phyloP scores from a whole-genome alignment of 768 basidiomycete genomes.

The Agaricus blazei region DNA sequence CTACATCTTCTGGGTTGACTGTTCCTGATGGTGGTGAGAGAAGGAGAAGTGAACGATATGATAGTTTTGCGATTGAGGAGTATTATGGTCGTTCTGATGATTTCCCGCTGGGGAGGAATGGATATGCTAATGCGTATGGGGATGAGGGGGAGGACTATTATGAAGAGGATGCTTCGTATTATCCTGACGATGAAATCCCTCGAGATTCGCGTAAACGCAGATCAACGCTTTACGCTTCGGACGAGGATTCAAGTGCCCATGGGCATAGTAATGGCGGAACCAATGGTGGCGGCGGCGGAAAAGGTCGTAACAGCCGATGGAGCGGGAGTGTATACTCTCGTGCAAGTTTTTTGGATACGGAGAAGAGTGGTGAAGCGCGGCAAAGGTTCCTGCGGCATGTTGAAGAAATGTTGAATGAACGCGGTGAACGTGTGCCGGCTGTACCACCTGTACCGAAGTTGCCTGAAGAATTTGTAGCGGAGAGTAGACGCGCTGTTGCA shows the following conservation, averaged over 20 bases:
- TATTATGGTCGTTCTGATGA: conserved; percentile 5
- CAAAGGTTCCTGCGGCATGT: conserved; percentile 47
- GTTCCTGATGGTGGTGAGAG: not conserved
- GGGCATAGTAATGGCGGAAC: conserved; percentile 2
- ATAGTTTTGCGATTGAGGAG: conserved; percentile 9
- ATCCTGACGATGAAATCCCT: conserved; percentile 1
- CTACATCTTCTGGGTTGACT: not conserved
- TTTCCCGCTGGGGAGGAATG: not conserved
- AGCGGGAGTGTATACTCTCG: conserved; percentile 47
- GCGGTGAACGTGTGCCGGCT: conserved; percentile 26
- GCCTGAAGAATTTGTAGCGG: conserved; percentile 13
- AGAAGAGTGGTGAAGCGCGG: conserved; percentile 45
- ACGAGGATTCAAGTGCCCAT: not conserved
- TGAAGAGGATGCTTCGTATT: conserved; percentile 6
- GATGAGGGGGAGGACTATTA: not conserved
- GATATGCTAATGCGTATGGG: not conserved
- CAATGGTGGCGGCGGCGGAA: conserved; percentile 14
- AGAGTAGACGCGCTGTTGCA: not conserved
- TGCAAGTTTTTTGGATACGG: conserved; percentile 46
- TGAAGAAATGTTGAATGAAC: conserved; percentile 43
- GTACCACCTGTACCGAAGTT: conserved; percentile 18
- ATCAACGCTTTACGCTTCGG: conserved; percentile 3
- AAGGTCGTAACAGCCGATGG: conserved; percentile 27
- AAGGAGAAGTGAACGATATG: not conserved
- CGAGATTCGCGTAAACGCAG: not conserved